Conservation (phyloP, 257 asterid genomes). For the Nicotiana undulata region DNA sequence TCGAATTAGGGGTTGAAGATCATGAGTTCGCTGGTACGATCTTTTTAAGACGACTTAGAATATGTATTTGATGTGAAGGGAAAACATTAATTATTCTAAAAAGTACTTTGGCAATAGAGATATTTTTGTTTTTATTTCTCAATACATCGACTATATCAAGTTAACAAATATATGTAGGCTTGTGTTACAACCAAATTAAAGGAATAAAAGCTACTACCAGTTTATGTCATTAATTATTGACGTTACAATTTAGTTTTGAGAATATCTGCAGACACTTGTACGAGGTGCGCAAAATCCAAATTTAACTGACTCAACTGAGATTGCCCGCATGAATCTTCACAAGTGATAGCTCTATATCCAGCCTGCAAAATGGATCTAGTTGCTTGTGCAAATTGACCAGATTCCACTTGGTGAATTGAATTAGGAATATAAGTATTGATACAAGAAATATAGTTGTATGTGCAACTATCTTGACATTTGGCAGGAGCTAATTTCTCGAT, state of each 20-base stretch:
- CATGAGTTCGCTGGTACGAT: too few species aligned
- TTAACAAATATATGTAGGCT: neutral
- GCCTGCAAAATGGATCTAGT: neutral
- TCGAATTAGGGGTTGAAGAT: too few species aligned
- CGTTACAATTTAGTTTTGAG: neutral
- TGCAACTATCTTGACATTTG: neutral
- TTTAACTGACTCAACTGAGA: neutral
- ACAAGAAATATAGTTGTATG: neutral
- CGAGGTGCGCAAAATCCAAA: neutral
- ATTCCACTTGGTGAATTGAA: neutral
- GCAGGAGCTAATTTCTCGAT: neutral
- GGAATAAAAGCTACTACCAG: too few species aligned
- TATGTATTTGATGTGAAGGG: too few species aligned
- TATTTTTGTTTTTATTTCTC: too few species aligned
- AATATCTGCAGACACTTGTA: neutral
- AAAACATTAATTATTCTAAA: too few species aligned
- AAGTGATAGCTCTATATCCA: constrained; percentile 1
- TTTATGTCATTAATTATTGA: neutral
- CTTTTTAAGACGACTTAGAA: too few species aligned
- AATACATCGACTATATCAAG: neutral
- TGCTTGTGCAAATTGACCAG: neutral
- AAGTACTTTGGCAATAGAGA: too few species aligned
- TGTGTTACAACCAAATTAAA: too few species aligned
- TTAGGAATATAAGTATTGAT: neutral
- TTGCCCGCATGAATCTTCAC: constrained; percentile 1